These are phyloP conservation scores for Parafenestella ontariensis DNA, from an alignment of 2,329 filamentous ascomycete genomes.

Conservation along the genomic window DNA sequence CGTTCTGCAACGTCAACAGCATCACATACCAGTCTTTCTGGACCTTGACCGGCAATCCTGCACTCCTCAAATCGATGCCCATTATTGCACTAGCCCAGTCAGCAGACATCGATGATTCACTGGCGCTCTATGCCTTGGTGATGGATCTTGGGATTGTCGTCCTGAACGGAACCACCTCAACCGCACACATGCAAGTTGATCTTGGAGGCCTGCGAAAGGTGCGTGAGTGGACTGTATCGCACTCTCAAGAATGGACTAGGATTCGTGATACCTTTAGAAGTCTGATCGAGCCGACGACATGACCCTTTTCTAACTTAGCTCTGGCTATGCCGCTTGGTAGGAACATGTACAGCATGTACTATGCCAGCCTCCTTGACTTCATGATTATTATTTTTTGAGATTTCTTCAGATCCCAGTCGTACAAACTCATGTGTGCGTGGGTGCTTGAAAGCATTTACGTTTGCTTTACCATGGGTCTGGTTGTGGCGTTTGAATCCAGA, in stretches of 20 bases:
- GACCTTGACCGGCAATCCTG: constrained; percentile 66
- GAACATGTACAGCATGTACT: too few species aligned
- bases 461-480: too few species aligned
- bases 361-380: too few species aligned
- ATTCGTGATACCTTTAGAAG: constrained; percentile 32
- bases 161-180: constrained; percentile 64
- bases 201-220: constrained; percentile 54
- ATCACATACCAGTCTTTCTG: constrained; percentile 68
- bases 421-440: too few species aligned
- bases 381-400: too few species aligned
- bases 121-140: constrained; percentile 65
- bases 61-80: constrained; percentile 55
- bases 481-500: too few species aligned
- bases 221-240: constrained; percentile 52
- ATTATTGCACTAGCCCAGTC: constrained; percentile 60
- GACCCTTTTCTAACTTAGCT: background rate
- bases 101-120: constrained; percentile 51
- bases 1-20: constrained; percentile 59
- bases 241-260: constrained; percentile 59
- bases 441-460: too few species aligned
- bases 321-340: background rate
- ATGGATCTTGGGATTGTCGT: constrained; percentile 60
- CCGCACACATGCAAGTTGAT: constrained; percentile 61
- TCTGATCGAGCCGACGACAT: background rate
- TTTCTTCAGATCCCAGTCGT: too few species aligned